Conservation (phyloP, 106 monocot species). For the Allium cepa region DNA sequence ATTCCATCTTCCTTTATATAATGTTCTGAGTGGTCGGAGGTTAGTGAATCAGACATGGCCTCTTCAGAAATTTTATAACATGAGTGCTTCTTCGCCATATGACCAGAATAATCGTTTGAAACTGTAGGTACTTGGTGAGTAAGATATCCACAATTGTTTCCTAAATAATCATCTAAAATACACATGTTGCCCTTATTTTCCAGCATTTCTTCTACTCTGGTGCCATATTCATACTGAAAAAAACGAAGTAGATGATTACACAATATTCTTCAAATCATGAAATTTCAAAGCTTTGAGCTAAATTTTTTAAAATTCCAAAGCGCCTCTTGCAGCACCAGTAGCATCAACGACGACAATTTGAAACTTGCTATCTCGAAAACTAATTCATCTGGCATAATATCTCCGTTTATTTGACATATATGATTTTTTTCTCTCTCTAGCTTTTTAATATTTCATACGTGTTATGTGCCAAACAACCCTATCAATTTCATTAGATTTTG, state of each 20-base stretch:
- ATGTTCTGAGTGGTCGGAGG: slow-evolving; percentile 12
- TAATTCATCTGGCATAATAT: too few species aligned
- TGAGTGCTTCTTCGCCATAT: slow-evolving; percentile 28
- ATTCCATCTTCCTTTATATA: slow-evolving; percentile 13
- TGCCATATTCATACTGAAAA: slow-evolving; percentile 14
- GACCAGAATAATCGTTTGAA: slow-evolving; percentile 17
- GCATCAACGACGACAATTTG: too few species aligned
- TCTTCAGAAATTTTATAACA: slow-evolving; percentile 22
- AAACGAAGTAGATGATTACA: slow-evolving; percentile 30
- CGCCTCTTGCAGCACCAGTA: too few species aligned
- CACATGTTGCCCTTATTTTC: slow-evolving; percentile 16
- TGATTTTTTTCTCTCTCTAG: too few species aligned
- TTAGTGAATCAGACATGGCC: slow-evolving; percentile 21
- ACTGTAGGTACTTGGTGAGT: slow-evolving; percentile 30
- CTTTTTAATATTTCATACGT: too few species aligned
- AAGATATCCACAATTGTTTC: slow-evolving; percentile 31
- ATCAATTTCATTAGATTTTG: too few species aligned
- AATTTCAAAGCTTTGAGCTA: too few species aligned
- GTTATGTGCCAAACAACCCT: too few species aligned
- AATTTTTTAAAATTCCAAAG: too few species aligned
- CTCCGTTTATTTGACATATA: too few species aligned
- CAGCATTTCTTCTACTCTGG: slow-evolving; percentile 5
- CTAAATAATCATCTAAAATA: slow-evolving; percentile 31
- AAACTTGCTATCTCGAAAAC: too few species aligned
- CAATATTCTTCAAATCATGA: slow-evolving; percentile 66